phyloP scores from a whole-genome alignment of 2,329 filamentous ascomycete species.

The Cyanodermella asteris region DNA sequence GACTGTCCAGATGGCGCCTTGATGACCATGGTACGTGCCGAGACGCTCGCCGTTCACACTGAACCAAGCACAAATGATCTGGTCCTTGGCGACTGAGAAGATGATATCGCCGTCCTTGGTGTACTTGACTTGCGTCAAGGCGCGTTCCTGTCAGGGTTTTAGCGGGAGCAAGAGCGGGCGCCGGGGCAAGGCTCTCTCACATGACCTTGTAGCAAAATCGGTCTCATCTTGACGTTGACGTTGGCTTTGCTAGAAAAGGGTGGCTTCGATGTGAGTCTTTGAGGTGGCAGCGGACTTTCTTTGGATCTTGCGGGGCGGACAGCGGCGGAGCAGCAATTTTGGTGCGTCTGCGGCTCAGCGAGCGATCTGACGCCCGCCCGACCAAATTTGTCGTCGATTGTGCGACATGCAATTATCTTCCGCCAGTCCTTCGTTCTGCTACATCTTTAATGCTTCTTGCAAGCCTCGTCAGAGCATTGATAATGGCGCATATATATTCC shows the following conservation, averaged over 20 bases:
- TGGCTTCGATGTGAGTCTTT: too few relatives aligned
- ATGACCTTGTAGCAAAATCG: conserved; percentile 88
- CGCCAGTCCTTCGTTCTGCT: too few relatives aligned
- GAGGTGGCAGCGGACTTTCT: too few relatives aligned
- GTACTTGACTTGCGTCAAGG: conserved; percentile 88
- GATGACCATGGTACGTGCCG: conserved; percentile 89
- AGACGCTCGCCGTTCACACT: conserved; percentile 94
- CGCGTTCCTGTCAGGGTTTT: conserved; percentile 44
- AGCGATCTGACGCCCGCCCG: too few relatives aligned
- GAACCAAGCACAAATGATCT: conserved; percentile 92
- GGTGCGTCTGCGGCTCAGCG: too few relatives aligned
- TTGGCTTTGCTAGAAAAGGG: conserved; percentile 3
- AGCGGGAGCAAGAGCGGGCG: not conserved
- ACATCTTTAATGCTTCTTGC: too few relatives aligned
- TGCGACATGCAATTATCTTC: too few relatives aligned
- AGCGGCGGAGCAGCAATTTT: too few relatives aligned
- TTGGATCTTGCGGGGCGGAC: too few relatives aligned
- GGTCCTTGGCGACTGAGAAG: conserved; percentile 90
- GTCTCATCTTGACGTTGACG: conserved; percentile 65
- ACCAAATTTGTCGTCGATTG: too few relatives aligned
- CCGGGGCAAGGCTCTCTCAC: conserved; percentile 22
- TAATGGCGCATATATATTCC: too few relatives aligned
- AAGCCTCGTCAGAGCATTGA: too few relatives aligned
- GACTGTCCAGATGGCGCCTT: conserved; percentile 96
- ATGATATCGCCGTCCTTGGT: conserved; percentile 90